Conservation (phyloP, 2,329 filamentous ascomycete genomes). For the Fusarium dimerum region DNA sequence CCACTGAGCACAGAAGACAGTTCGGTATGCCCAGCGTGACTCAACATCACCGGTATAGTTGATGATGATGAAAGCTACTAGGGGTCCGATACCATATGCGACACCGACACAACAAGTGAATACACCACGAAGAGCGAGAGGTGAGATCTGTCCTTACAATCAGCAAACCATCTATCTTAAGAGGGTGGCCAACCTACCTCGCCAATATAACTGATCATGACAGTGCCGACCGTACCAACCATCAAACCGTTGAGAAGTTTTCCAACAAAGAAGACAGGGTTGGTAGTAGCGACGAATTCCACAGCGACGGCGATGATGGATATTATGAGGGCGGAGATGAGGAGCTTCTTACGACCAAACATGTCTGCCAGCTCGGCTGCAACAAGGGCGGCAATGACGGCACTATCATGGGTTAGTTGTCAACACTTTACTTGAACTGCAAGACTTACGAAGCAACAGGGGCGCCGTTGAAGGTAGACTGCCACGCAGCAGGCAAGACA, state of each 20-base stretch:
- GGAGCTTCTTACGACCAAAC: slow-evolving; percentile 10
- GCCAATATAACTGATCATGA: slow-evolving; percentile 15
- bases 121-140: slow-evolving; percentile 13
- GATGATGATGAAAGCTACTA: slow-evolving; percentile 12
- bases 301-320: slow-evolving; percentile 5
- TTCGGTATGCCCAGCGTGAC: slow-evolving; percentile 11
- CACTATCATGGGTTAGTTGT: neutral
- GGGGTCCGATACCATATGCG: slow-evolving; percentile 8
- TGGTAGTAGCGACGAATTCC: slow-evolving; percentile 12
- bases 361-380: slow-evolving; percentile 13
- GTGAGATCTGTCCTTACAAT: neutral
- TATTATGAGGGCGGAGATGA: slow-evolving; percentile 2
- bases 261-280: slow-evolving; percentile 8
- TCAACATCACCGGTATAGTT: slow-evolving; percentile 10
- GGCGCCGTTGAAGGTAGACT: slow-evolving; percentile 17
- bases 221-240: slow-evolving; percentile 9
- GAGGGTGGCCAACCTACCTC: slow-evolving; percentile 2
- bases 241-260: slow-evolving; percentile 15
- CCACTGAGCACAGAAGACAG: slow-evolving; percentile 15
- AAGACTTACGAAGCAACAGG: slow-evolving; percentile 19
- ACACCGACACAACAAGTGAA: slow-evolving; percentile 14
- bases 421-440: neutral
- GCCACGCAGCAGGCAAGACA: slow-evolving; percentile 17
- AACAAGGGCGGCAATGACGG: slow-evolving; percentile 10
- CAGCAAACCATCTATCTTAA: neutral